Conservation (phyloP, 208 protist genomes). For the Acanthamoeba lenticulata region DNA sequence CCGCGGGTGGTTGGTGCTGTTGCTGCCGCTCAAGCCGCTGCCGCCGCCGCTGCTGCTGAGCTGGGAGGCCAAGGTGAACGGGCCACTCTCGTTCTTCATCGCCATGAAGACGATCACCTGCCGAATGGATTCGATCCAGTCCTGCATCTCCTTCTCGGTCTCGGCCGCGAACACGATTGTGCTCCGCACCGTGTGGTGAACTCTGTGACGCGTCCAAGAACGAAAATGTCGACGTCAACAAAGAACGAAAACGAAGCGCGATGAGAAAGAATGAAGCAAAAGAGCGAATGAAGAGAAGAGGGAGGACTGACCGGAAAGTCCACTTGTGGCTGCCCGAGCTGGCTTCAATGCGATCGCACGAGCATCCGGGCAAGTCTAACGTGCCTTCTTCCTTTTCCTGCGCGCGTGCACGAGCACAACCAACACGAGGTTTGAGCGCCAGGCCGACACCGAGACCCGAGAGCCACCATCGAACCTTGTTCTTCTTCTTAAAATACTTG, state of each 20-base stretch:
- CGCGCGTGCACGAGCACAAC: neutral
- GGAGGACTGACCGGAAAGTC: neutral
- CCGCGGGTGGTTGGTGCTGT: no score
- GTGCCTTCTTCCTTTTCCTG: slow-evolving; percentile 23
- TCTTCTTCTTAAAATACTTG: slow-evolving; percentile 40
- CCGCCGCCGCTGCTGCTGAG: no score
- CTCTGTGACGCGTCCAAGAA: neutral
- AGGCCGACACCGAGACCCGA: neutral
- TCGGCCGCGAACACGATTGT: neutral
- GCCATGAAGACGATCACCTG: neutral
- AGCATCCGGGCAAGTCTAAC: slow-evolving; percentile 8
- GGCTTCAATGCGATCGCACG: neutral
- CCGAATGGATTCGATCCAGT: neutral
- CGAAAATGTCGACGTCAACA: neutral
- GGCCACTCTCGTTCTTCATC: neutral
- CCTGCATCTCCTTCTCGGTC: slow-evolving; percentile 23
- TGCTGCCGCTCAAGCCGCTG: no score
- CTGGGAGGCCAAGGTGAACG: no score
- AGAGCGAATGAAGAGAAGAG: neutral
- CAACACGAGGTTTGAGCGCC: neutral
- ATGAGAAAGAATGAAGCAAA: neutral
- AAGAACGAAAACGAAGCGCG: neutral
- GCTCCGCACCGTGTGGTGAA: neutral
- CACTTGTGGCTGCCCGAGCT: slow-evolving; percentile 23
- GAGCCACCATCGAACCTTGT: neutral